These are phyloP conservation scores for Stygiomarasmius scandens DNA, from an alignment of 1,284 basidiomycete species.

Conservation along the genomic window DNA sequence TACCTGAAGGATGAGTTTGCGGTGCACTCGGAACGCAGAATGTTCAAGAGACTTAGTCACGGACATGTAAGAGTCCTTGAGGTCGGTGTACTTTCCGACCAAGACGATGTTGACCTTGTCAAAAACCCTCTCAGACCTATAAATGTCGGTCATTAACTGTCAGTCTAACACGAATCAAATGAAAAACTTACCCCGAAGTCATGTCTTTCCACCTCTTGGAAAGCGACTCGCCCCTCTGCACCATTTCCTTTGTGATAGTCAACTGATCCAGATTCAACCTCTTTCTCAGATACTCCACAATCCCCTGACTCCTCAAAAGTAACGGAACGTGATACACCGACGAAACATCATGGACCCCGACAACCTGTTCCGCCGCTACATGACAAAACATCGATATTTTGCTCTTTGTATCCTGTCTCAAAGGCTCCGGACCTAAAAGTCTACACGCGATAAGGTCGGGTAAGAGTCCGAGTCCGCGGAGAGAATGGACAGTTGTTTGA, in stretches of 20 bases:
- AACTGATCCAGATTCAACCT: constrained; percentile 76
- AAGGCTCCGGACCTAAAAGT: constrained; percentile 67
- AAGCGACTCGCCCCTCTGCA: constrained; percentile 67
- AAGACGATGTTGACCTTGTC: constrained; percentile 91
- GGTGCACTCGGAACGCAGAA: constrained; percentile 88
- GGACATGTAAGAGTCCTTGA: constrained; percentile 99
- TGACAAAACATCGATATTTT: constrained; percentile 99
- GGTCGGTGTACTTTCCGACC: constrained; percentile 96
- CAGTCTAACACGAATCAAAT: not conserved
- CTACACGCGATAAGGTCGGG: constrained; percentile 97
- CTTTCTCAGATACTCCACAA: constrained; percentile 84
- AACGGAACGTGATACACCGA: constrained; percentile 98
- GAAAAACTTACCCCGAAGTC: constrained; percentile 64
- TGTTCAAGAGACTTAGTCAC: constrained; percentile 98
- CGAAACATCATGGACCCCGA: constrained; percentile 95
- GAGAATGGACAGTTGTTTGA: constrained; percentile 93
- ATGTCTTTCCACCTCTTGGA: constrained; percentile 82
- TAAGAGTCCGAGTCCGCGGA: constrained; percentile 91
- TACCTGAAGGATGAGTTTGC: constrained; percentile 82
- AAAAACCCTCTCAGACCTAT: constrained; percentile 88
- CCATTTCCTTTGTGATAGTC: constrained; percentile 57
- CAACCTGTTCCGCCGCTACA: constrained; percentile 89
- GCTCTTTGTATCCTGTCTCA: constrained; percentile 85
- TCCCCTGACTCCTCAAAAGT: constrained; percentile 90
- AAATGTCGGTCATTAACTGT: constrained; percentile 7